Evolutionary conservation across 1,284 basidiomycete species (phyloP).

Genomic region (Ustilago shanxiensis): DNA sequence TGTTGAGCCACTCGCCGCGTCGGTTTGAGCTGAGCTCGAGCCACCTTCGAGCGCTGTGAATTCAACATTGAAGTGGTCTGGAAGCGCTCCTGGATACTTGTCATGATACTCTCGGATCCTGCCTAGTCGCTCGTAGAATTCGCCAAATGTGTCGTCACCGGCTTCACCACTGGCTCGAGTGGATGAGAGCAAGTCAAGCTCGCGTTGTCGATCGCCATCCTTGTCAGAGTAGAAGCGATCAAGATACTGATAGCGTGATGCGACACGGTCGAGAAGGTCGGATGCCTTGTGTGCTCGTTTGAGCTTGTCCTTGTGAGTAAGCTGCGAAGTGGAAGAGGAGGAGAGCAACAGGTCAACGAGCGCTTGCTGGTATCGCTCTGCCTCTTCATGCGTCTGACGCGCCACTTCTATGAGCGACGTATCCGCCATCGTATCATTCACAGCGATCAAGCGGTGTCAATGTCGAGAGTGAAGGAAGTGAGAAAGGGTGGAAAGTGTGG

Average conservation of each 20-base stretch:
- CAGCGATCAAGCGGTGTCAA: neutral
- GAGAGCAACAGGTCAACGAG: conserved; percentile 73
- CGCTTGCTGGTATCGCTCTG: conserved; percentile 83
- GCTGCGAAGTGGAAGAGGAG: conserved; percentile 53
- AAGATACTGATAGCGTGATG: conserved; percentile 74
- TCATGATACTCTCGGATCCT: conserved; percentile 95
- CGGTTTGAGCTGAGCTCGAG: conserved; percentile 9
- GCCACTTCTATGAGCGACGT: conserved; percentile 92
- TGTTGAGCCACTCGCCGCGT: neutral
- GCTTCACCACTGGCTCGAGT: conserved; percentile 3
- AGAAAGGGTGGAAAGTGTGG: conserved; percentile 1
- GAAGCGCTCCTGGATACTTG: conserved; percentile 87
- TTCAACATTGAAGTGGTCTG: conserved; percentile 62
- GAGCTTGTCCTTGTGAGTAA: conserved; percentile 74
- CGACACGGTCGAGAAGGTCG: conserved; percentile 85
- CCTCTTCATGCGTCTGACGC: conserved; percentile 93
- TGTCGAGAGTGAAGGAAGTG: neutral
- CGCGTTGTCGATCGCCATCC: conserved; percentile 70
- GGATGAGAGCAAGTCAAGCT: conserved; percentile 72
- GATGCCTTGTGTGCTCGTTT: conserved; percentile 88
- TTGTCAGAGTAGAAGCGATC: conserved; percentile 71
- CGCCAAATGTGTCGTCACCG: conserved; percentile 50
- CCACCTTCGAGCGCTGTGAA: conserved; percentile 59
- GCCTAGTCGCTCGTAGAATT: conserved; percentile 90
- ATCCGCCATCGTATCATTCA: conserved; percentile 56